A percentile compares a stretch with the other conserved stretches of the same genome.
Conservation (phyloP, 1,284 basidiomycete species). For the Rhizopogon hawkerae region DNA sequence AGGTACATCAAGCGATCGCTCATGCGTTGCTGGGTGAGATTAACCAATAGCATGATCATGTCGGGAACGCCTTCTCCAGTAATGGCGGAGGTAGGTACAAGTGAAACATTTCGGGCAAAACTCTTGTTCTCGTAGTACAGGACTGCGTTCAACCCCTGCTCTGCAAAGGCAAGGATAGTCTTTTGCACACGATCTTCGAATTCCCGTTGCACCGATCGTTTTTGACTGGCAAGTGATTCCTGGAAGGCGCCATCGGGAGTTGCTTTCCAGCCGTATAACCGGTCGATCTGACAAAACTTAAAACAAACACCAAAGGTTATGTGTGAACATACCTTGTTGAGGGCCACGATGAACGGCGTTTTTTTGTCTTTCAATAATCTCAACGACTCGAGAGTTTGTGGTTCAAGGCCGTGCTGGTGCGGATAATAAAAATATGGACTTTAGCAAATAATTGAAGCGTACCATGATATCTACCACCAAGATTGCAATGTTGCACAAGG, state of each 20-base stretch:
- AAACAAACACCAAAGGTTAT: constrained; percentile 1
- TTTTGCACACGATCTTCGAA: constrained; percentile 86
- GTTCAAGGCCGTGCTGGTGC: constrained; percentile 87
- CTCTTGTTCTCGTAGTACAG: constrained; percentile 98
- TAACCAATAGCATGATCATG: constrained; percentile 97
- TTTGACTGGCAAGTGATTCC: constrained; percentile 86
- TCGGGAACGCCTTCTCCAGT: constrained; percentile 99
- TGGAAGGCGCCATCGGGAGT: constrained; percentile 90
- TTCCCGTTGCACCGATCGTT: constrained; percentile 76
- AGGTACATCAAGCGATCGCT: constrained; percentile 97
- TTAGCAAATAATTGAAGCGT: constrained; percentile 15
- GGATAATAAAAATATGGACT: constrained; percentile 10
- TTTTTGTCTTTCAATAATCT: constrained; percentile 89
- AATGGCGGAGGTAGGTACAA: constrained; percentile 96
- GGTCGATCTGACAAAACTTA: constrained; percentile 68
- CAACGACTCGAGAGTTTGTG: constrained; percentile 94
- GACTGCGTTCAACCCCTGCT: constrained; percentile 94
- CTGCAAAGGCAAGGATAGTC: constrained; percentile 89
- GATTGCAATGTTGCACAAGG: constrained; percentile 98
- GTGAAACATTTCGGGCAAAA: constrained; percentile 88
- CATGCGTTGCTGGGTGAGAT: constrained; percentile 98
- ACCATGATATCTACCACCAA: constrained; percentile 99
- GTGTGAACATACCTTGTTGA: constrained; percentile 75
- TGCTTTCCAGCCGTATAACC: constrained; percentile 92
- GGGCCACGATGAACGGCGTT: constrained; percentile 97